A percentile compares a stretch with the other conserved stretches of the same genome.
phyloP scores from a whole-genome alignment of 768 basidiomycete genomes.

The Cystofilobasidium capitatum region DNA sequence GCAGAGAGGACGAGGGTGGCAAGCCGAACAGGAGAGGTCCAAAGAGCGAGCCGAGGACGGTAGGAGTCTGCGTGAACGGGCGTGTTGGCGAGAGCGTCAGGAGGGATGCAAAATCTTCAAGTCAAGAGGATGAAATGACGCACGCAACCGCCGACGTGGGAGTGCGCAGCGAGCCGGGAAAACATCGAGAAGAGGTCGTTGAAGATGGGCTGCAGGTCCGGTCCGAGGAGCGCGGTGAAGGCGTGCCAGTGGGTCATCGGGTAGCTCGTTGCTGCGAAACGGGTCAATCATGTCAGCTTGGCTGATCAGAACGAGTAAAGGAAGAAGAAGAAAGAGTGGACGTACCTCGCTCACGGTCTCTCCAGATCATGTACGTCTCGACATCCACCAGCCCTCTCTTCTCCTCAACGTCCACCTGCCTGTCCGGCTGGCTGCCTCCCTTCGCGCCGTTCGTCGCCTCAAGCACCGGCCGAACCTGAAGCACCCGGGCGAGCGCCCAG shows the following conservation, averaged over 20 bases:
- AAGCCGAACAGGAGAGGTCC: conserved; percentile 75
- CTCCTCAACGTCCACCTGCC: conserved; percentile 27
- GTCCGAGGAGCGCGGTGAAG: conserved; percentile 46
- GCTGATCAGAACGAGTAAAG: conserved; percentile 16
- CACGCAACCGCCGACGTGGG: conserved; percentile 21
- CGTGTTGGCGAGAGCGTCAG: background rate
- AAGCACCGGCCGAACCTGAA: conserved; percentile 62
- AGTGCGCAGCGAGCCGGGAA: conserved; percentile 67
- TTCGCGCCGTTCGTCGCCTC: background rate
- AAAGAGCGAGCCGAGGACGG: conserved; percentile 20
- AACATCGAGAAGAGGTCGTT: conserved; percentile 66
- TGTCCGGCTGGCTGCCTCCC: too few relatives aligned
- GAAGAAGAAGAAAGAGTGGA: conserved; percentile 27
- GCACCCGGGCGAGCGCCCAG: conserved; percentile 78
- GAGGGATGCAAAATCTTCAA: too few relatives aligned
- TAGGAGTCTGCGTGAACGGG: conserved; percentile 5
- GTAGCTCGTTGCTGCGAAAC: conserved; percentile 50
- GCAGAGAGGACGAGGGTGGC: conserved; percentile 44
- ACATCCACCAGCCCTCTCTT: conserved; percentile 74
- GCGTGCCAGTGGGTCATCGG: conserved; percentile 62
- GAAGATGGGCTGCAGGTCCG: conserved; percentile 28
- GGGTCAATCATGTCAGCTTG: conserved; percentile 15
- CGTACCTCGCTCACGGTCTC: conserved; percentile 68
- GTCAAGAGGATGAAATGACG: conserved; percentile 41
- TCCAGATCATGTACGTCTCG: conserved; percentile 74